phyloP scores from a whole-genome alignment of 352 stramenopile genomes.

The Phytophthora tubulina region DNA sequence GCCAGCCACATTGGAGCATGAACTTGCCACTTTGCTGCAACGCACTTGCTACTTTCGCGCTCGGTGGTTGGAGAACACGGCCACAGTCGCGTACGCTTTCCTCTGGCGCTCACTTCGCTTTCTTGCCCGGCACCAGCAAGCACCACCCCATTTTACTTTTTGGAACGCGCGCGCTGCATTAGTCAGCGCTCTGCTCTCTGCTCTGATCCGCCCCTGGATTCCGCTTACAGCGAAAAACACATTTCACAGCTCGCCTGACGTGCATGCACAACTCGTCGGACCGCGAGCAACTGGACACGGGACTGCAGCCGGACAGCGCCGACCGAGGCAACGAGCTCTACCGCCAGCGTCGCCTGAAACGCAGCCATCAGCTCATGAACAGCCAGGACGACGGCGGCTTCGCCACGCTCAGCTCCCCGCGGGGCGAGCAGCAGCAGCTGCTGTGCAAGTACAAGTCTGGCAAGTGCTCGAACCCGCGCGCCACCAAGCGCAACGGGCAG shows the following conservation, averaged over 20 bases:
- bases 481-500: conserved; percentile 87
- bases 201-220: conserved; percentile 9
- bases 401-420: conserved; percentile 52
- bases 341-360: conserved; percentile 43
- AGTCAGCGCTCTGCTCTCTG: conserved; percentile 19
- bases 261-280: conserved; percentile 46
- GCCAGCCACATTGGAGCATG: conserved; percentile 37
- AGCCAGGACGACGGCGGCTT: conserved; percentile 42
- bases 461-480: conserved; percentile 85
- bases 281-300: conserved; percentile 42
- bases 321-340: conserved; percentile 45
- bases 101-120: conserved; percentile 41
- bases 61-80: conserved; percentile 42
- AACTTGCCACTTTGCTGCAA: conserved; percentile 54
- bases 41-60: conserved; percentile 49
- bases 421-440: conserved; percentile 51
- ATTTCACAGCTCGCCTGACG: conserved; percentile 6
- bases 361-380: conserved; percentile 46
- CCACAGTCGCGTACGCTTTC: conserved; percentile 26
- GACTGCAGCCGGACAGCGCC: conserved; percentile 40
- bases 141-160: conserved; percentile 21
- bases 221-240: conserved; percentile 15
- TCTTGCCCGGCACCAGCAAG: conserved; percentile 38
- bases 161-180: conserved; percentile 10
- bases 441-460: conserved; percentile 91